These are phyloP conservation scores for Phytophthora hybrid DNA, from an alignment of 352 stramenopile species.

Conservation along the genomic window DNA sequence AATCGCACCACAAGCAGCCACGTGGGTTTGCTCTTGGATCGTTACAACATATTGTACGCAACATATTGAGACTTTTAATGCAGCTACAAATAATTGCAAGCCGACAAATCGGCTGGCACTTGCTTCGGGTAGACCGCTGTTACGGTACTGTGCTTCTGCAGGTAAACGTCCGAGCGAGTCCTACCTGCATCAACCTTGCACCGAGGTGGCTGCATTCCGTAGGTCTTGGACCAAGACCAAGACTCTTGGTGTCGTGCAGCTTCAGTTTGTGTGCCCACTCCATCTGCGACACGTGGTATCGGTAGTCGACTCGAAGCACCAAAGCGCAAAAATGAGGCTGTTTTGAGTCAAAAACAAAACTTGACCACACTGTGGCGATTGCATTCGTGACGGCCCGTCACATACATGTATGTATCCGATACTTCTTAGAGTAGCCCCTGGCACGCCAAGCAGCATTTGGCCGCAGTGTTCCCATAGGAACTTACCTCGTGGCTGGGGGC, in stretches of 20 bases:
- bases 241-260: too few species aligned
- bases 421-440: background rate
- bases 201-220: background rate
- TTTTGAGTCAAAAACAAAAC: too few species aligned
- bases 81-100: too few species aligned
- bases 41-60: background rate
- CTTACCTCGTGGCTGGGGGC: background rate
- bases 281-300: conserved; percentile 5
- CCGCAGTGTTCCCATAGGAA: background rate
- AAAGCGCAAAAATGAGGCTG: too few species aligned
- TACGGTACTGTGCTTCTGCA: background rate
- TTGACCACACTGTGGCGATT: too few species aligned
- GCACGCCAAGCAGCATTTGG: conserved; percentile 20
- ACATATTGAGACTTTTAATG: too few species aligned
- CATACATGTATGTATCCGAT: too few species aligned
- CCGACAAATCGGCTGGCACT: too few species aligned
- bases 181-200: background rate
- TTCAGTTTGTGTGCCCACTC: background rate
- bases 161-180: background rate
- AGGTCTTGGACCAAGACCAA: too few species aligned
- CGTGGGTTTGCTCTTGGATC: background rate
- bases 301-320: background rate
- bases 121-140: background rate
- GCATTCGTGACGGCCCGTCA: too few species aligned
- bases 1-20: background rate